phyloP scores from a whole-genome alignment of 306 rosid species.

The Quercus dentata region DNA sequence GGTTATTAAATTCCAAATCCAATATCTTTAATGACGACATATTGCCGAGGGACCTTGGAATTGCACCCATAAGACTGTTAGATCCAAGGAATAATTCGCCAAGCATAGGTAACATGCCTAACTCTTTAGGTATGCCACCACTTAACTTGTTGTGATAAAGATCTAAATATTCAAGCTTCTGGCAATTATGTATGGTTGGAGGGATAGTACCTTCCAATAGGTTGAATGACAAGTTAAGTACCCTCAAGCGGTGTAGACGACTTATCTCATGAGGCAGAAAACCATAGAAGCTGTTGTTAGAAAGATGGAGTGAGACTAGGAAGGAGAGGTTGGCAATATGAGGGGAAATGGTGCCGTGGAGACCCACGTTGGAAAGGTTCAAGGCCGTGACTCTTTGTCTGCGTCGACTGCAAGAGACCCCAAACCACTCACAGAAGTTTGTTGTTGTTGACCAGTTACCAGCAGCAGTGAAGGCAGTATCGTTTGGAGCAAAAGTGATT shows the following conservation, averaged over 20 bases:
- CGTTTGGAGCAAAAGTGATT: background rate
- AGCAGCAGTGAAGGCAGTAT: background rate
- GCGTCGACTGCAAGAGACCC: background rate
- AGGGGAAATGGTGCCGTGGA: background rate
- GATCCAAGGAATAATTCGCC: accelerated
- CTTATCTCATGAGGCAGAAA: background rate
- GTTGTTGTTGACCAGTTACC: background rate
- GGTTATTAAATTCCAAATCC: accelerated
- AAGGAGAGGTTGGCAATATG: background rate
- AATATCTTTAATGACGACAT: background rate
- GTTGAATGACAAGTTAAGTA: background rate
- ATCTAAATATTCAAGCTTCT: background rate
- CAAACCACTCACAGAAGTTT: background rate
- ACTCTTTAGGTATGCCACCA: background rate
- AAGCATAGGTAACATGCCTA: background rate
- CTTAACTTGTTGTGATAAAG: accelerated
- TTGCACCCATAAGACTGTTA: background rate
- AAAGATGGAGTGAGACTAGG: background rate
- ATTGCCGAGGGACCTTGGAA: background rate
- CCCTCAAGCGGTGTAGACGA: background rate
- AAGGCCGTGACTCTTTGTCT: background rate
- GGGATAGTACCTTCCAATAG: background rate
- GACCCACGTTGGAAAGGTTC: background rate
- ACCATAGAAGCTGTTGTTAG: background rate
- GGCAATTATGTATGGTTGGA: background rate